Evolutionary conservation across 495 filamentous ascomycete species (phyloP), one percentile per base, ranked within the genome.

Genomic region (Aspergillus avenaceus): DNA sequence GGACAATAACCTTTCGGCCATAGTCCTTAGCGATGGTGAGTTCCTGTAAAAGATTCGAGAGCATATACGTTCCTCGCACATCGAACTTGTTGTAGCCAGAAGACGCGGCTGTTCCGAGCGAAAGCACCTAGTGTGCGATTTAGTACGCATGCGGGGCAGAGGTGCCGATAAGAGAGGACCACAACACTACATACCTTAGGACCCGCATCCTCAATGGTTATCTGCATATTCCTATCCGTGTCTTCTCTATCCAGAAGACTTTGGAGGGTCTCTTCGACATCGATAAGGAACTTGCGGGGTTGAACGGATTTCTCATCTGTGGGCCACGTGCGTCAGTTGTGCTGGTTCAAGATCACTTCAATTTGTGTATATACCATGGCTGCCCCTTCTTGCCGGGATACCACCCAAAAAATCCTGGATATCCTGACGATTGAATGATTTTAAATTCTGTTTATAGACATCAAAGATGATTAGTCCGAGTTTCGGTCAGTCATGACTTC

Each of bases 31-130:
- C 93, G 50, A 97, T 80, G 5, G 87, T 90, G 42, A 98, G 77
- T 68, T 97, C 93, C 66, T 98, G 93, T 32, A 96, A 74, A 6
- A 97, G 83, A 61, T 96, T 97, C 18, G 91, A 95, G 18, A 97
- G 80, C 84, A 93, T 89, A 62, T 98, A 98, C 23, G 87, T 96
- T 28, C 93, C 93, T 49, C 92, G 87, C 27, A 98, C 77, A 53
- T 96, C 90, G 57, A 88, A 86, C 45, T 78, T 76, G 55, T 89
- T 88, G 67, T 85, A 81, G n/a, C 90, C 91, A 26, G 83, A 84
- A 22, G 93, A 97, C 27, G 78, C 83, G n/a, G 84, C 86, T 4
- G 92, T 96, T 59, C 90, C 88, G 25, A 97, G 70, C 21, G 87
- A 82, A 47, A 97, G 72, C 26, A 86, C 81, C 82, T 90, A 55